Evolutionary conservation across 768 basidiomycete species (phyloP).

Genomic region (Pleurotus djamor): DNA sequence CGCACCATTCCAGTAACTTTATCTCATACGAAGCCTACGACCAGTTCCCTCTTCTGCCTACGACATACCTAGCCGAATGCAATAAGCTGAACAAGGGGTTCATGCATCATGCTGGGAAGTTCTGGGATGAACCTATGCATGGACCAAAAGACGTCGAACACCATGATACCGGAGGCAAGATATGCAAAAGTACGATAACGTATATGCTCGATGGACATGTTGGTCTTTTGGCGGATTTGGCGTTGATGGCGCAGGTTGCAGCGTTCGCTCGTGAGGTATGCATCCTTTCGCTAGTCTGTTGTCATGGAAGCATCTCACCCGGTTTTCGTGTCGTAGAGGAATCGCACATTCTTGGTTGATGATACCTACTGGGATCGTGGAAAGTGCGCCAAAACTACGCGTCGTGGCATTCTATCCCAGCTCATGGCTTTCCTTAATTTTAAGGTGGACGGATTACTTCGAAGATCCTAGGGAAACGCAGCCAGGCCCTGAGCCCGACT

Average conservation of each 20-base stretch:
- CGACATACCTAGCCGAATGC: constrained; percentile 59
- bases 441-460: constrained; percentile 70
- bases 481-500: constrained; percentile 65
- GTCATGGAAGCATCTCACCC: no score
- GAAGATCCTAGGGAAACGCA: constrained; percentile 46
- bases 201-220: constrained; percentile 70
- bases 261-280: constrained; percentile 64
- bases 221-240: constrained; percentile 65
- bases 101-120: constrained; percentile 42
- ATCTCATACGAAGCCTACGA: constrained; percentile 61
- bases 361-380: constrained; percentile 76
- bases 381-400: constrained; percentile 38
- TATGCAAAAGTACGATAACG: constrained; percentile 65
- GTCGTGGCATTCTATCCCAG: not conserved
- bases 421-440: constrained; percentile 1
- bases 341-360: constrained; percentile 65
- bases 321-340: constrained; percentile 35
- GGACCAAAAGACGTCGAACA: constrained; percentile 32
- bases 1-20: not conserved
- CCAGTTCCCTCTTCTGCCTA: constrained; percentile 52
- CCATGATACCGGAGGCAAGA: constrained; percentile 19
- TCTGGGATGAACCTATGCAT: constrained; percentile 43
- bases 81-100: constrained; percentile 41
- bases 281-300: not conserved
- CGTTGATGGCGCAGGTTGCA: constrained; percentile 64